phyloP scores from a whole-genome alignment of 2,329 filamentous ascomycete species.

The Thielaviopsis euricoi region DNA sequence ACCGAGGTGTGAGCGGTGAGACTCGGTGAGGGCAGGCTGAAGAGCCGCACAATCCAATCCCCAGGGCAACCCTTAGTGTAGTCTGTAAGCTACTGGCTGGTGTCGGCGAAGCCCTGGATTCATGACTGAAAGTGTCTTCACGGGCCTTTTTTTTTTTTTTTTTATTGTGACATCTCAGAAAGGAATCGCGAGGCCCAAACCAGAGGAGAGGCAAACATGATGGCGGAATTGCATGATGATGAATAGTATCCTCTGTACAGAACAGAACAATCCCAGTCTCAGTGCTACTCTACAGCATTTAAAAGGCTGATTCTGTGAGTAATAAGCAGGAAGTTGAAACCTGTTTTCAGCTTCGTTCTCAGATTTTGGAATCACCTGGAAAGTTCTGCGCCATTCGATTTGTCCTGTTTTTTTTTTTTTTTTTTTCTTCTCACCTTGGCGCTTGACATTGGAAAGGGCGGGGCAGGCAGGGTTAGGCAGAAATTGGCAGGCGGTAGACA shows the following conservation, averaged over 20 bases:
- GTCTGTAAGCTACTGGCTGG: no score
- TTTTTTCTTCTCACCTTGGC: no score
- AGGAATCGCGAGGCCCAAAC: no score
- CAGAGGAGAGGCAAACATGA: no score
- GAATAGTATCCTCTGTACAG: no score
- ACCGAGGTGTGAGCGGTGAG: neutral
- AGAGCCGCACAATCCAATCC: neutral
- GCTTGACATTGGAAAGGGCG: neutral
- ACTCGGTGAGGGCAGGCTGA: neutral
- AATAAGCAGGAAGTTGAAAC: neutral
- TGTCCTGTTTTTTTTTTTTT: neutral
- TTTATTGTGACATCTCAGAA: neutral
- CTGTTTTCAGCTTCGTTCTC: neutral
- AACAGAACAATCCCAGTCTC: no score
- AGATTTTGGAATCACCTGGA: conserved; percentile 2
- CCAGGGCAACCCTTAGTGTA: no score
- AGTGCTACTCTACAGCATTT: no score
- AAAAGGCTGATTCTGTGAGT: no score
- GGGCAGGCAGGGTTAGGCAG: conserved; percentile 7
- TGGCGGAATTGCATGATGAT: no score
- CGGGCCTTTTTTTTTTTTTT: no score
- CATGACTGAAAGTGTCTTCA: neutral
- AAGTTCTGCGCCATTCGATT: conserved; percentile 11
- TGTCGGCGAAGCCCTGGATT: neutral
- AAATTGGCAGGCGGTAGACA: neutral